Base-by-base conservation (phyloP, 345 rosid species). In the Triadica sebifera region DNA sequence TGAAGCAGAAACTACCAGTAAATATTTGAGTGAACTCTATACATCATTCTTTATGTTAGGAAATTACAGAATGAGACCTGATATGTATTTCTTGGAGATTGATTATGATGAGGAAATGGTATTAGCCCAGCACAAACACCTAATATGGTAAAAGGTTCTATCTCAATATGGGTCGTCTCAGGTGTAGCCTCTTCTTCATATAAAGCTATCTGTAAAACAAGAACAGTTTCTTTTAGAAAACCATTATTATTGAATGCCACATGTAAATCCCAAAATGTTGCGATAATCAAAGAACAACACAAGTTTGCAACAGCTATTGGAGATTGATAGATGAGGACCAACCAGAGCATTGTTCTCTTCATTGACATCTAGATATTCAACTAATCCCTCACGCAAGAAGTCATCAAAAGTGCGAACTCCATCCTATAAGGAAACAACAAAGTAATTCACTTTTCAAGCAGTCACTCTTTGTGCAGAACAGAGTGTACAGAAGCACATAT, bases 271-370 rank as follows among this genome's bases (percentile, higher is more conserved):
- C 12, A 75, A 29, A 45, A 13, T 37, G 11, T 45, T 34, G 16
- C 9, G 1, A 2, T 47, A 52, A 12, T 19, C 29, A 19, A 55
- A 76, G 58, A 15, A 9, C 12, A 52, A 24, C 5, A 6, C 43
- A 73, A 64, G 53, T 37, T 63, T n/a, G 13, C 29, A 13, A 51
- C 25, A 53, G 43, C 25, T 45, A 51, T 72, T 25, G 73, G 70
- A 77, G 67, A 46, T 57, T 65, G 13, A 49, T 13, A 70, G n/a
- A 15, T 51, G 16, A 64, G 50, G 66, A 84, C 91, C 69, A 79
- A 92, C 97, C 97, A 94, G 74, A 49, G 98, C 93, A 82, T 92
- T 94, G 79, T 94, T 94, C 85, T 92, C 98, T 87, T 94, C 98
- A 62, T 94, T 94, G 72, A 94, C 98, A 76, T 94, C 98, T 75